Percentiles rank a stretch among this genome's conserved stretches.
These are phyloP conservation scores for Penicillium sp. DNA, from an alignment of 2,329 filamentous ascomycete genomes.

Conservation along the genomic window DNA sequence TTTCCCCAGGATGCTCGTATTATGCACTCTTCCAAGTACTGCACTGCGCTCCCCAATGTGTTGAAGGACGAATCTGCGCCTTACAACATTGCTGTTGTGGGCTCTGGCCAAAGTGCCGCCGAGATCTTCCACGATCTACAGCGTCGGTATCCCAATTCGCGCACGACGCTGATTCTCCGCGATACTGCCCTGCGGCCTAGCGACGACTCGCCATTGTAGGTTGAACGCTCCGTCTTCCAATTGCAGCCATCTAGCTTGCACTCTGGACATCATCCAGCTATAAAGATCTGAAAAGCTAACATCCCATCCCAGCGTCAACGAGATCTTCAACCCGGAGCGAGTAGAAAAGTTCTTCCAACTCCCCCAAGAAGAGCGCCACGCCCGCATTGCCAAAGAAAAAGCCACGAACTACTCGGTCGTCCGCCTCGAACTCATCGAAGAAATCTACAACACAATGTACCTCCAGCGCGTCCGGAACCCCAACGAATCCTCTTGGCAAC, in stretches of 20 bases:
- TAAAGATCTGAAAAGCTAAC: background rate
- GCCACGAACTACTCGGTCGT: conserved; percentile 96
- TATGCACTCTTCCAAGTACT: conserved; percentile 87
- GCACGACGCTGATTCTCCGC: conserved; percentile 77
- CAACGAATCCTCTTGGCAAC: conserved; percentile 75
- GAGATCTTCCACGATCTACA: conserved; percentile 94
- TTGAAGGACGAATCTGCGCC: conserved; percentile 43
- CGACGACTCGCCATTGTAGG: conserved; percentile 94
- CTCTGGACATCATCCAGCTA: background rate
- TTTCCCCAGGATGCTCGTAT: conserved; percentile 72
- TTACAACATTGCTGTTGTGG: conserved; percentile 80
- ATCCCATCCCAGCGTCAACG: conserved; percentile 70
- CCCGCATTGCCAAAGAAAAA: conserved; percentile 68
- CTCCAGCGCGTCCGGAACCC: conserved; percentile 73
- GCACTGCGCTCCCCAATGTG: conserved; percentile 45
- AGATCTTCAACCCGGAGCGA: conserved; percentile 88
- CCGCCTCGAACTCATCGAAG: conserved; percentile 83
- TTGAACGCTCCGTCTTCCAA: background rate
- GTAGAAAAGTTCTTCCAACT: conserved; percentile 76
- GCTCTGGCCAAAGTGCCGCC: conserved; percentile 87
- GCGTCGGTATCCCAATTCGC: conserved; percentile 76
- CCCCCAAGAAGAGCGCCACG: conserved; percentile 62
- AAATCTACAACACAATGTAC: conserved; percentile 85
- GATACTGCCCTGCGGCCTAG: conserved; percentile 82
- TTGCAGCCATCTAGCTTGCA: background rate